Percentiles rank a stretch among this genome's conserved stretches.
These are phyloP conservation scores for Pterocarpus macrocarpus DNA, from an alignment of 306 rosid species.

Conservation along the genomic window DNA sequence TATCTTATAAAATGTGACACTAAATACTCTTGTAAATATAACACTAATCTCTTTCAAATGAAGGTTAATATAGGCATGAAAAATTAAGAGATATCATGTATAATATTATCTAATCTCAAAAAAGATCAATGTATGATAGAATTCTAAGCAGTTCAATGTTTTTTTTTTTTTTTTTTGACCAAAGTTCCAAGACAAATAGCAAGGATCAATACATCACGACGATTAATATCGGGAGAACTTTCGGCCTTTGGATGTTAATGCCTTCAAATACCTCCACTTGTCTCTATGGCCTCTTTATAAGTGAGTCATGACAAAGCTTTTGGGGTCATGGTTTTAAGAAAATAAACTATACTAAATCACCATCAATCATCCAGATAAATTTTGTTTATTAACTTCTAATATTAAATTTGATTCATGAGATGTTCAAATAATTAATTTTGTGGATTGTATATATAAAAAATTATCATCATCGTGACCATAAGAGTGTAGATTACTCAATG, in stretches of 20 bases:
- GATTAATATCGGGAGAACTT: background rate
- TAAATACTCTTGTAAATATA: too few species aligned
- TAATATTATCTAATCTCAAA: too few species aligned
- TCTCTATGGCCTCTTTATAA: background rate
- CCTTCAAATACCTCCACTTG: background rate
- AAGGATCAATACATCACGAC: background rate
- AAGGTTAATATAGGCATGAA: too few species aligned
- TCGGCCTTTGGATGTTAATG: background rate
- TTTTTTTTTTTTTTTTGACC: conserved; percentile 12
- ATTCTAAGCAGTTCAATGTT: background rate
- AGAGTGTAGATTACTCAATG: conserved; percentile 9
- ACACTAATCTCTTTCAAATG: too few species aligned
- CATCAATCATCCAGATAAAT: background rate
- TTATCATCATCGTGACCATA: background rate
- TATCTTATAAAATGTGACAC: too few species aligned
- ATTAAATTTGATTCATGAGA: background rate
- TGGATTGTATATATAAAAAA: background rate
- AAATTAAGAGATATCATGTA: too few species aligned
- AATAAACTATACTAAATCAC: conserved; percentile 11
- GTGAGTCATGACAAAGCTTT: conserved; percentile 37
- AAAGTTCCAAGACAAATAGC: conserved; percentile 18
- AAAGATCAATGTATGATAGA: background rate
- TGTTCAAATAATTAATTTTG: conserved; percentile 3
- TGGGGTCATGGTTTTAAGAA: background rate
- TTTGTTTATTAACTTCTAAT: background rate